Evolutionary conservation across 371 early-diverging fungal species (phyloP).

Genomic region (Syncephalastrum racemosum): DNA sequence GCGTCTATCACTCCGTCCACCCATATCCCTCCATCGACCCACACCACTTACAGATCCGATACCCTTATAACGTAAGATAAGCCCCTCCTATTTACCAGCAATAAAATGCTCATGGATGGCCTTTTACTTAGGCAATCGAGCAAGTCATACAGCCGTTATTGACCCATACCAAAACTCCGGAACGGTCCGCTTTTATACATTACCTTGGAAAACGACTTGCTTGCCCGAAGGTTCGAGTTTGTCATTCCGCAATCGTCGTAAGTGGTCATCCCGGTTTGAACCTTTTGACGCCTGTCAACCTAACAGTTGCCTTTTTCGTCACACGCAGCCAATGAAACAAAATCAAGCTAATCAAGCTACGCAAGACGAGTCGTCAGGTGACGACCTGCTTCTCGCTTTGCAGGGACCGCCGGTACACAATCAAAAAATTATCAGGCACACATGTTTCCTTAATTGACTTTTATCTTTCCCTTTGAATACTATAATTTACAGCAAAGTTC

Average conservation of each 20-base stretch:
- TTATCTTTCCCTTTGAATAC: neutral
- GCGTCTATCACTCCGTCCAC: neutral
- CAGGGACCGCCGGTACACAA: conserved; percentile 1
- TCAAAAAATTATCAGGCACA: conserved; percentile 5
- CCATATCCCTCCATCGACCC: neutral
- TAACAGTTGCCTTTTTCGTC: too few relatives aligned
- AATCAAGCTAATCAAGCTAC: too few relatives aligned
- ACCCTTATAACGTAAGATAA: conserved; percentile 2
- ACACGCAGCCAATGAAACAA: too few relatives aligned
- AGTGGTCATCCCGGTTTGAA: too few relatives aligned
- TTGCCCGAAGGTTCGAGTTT: too few relatives aligned
- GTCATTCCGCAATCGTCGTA: too few relatives aligned
- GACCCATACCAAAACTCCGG: neutral
- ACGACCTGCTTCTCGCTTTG: conserved; percentile 1
- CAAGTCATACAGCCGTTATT: neutral
- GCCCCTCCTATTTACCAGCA: conserved; percentile 1
- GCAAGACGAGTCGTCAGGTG: conserved; percentile 1
- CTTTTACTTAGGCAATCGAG: neutral
- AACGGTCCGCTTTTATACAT: conserved; percentile 1
- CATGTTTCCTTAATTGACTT: neutral
- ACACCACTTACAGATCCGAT: neutral
- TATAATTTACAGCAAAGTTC: conserved; percentile 32
- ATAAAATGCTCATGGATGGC: conserved; percentile 4
- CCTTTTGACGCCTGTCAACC: too few relatives aligned
- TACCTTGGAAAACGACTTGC: too few relatives aligned